phyloP scores from a whole-genome alignment of 2,329 filamentous ascomycete genomes.

The Cercospora zeina region DNA sequence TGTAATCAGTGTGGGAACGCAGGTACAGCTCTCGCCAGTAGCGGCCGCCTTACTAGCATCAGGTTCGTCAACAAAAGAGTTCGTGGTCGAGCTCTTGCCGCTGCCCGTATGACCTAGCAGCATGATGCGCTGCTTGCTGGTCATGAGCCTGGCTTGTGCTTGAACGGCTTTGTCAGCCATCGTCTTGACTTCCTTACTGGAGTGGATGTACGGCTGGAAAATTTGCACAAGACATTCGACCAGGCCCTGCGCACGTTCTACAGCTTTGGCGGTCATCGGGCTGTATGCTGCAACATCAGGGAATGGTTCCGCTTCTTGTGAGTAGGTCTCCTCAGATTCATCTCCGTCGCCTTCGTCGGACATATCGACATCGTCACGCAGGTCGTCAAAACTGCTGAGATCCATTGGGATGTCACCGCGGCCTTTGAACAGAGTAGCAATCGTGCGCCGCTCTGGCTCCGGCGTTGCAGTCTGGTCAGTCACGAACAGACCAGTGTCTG shows the following conservation, averaged over 20 bases:
- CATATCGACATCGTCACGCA: neutral
- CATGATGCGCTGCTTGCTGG: slow-evolving; percentile 7
- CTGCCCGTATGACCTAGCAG: slow-evolving; percentile 11
- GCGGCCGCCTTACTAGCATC: slow-evolving; percentile 17
- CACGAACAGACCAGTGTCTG: neutral
- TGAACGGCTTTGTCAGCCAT: neutral
- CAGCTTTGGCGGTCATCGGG: neutral
- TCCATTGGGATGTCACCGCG: neutral
- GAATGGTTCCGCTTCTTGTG: neutral
- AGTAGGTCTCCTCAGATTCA: slow-evolving; percentile 1
- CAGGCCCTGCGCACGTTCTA: neutral
- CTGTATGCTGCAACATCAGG: slow-evolving; percentile 9
- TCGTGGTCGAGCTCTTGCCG: slow-evolving; percentile 20
- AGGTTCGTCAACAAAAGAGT: slow-evolving; percentile 19
- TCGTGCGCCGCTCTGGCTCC: neutral
- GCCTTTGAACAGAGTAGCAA: neutral
- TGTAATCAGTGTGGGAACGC: slow-evolving; percentile 16
- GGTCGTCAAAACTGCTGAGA: neutral
- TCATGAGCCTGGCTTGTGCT: neutral
- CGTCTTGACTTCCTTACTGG: neutral
- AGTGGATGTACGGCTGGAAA: neutral
- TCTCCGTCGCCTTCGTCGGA: neutral
- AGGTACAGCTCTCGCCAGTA: slow-evolving; percentile 17
- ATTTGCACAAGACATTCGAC: neutral
- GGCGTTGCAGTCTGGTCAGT: slow-evolving; percentile 16